Evolutionary conservation across 805 yeast species (phyloP).

Genomic region (Candida loeiensis): DNA sequence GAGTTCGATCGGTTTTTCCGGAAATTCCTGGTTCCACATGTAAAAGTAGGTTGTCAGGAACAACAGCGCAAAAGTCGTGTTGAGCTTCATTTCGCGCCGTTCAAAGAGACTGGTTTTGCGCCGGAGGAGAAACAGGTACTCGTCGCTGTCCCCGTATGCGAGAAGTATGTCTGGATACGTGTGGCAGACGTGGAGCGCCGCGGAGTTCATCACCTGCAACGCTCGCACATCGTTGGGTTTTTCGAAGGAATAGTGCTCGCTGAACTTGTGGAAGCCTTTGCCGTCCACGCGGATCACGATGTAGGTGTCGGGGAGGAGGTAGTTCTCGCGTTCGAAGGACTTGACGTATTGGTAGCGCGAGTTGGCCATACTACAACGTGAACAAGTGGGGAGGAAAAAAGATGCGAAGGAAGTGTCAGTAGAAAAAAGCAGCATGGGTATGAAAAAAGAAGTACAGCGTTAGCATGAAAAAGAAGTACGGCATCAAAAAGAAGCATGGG

Average conservation of each 20-base stretch:
- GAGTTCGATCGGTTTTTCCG: constrained; percentile 43
- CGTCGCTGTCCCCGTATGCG: constrained; percentile 96
- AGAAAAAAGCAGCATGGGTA: background rate
- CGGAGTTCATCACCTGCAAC: constrained; percentile 70
- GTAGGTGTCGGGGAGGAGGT: constrained; percentile 73
- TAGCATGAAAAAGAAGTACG: too few relatives aligned
- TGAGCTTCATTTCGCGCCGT: constrained; percentile 76
- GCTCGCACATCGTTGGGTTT: constrained; percentile 90
- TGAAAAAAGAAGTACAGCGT: too few relatives aligned
- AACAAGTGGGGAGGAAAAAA: too few relatives aligned
- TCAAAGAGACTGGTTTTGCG: constrained; percentile 69
- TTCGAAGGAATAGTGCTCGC: constrained; percentile 64
- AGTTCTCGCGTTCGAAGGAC: constrained; percentile 69
- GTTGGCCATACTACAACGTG: too few relatives aligned
- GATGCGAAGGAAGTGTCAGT: background rate
- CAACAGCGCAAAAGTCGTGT: constrained; percentile 75
- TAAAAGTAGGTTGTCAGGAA: constrained; percentile 74
- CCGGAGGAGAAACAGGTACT: constrained; percentile 76
- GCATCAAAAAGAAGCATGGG: too few relatives aligned
- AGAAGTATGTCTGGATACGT: constrained; percentile 67
- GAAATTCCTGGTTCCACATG: constrained; percentile 62
- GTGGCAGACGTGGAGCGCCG: constrained; percentile 65
- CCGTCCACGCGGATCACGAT: constrained; percentile 90
- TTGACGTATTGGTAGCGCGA: constrained; percentile 86
- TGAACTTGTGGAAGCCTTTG: constrained; percentile 85